Conservation (phyloP, 805 yeast genomes). For the Starmerella lactis-condensi region DNA sequence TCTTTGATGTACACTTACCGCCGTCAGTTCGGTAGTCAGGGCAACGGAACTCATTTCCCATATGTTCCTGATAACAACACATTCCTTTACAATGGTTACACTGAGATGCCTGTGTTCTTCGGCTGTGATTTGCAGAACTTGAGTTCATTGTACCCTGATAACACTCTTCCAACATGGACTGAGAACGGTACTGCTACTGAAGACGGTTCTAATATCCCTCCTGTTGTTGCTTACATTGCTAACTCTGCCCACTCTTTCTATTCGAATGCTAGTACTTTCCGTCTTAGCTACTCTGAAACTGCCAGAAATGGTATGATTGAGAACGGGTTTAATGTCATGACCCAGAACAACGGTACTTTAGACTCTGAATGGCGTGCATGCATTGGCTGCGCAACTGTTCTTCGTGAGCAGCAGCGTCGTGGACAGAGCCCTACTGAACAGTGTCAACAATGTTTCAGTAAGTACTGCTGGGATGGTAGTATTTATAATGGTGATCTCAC, state of each 20-base stretch:
- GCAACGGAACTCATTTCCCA: slow-evolving; percentile 17
- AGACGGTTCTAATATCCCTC: slow-evolving; percentile 29
- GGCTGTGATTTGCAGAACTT: slow-evolving; percentile 52
- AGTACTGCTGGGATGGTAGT: slow-evolving; percentile 64
- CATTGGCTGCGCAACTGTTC: slow-evolving; percentile 68
- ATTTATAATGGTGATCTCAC: not conserved
- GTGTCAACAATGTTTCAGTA: slow-evolving; percentile 52
- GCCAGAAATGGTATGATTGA: slow-evolving; percentile 44
- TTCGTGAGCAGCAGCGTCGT: slow-evolving; percentile 60
- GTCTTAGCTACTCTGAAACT: slow-evolving; percentile 40
- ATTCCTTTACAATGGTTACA: slow-evolving; percentile 32
- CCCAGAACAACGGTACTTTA: slow-evolving; percentile 50
- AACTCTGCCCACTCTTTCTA: slow-evolving; percentile 46
- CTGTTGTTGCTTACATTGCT: slow-evolving; percentile 59
- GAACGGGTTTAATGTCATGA: slow-evolving; percentile 61
- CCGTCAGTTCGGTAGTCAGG: slow-evolving; percentile 18
- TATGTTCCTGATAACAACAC: slow-evolving; percentile 25
- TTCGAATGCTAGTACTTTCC: slow-evolving; percentile 55
- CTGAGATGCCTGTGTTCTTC: slow-evolving; percentile 47
- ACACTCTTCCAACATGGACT: slow-evolving; percentile 4
- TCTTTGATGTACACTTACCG: slow-evolving; percentile 18
- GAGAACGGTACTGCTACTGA: too few species aligned
- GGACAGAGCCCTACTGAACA: slow-evolving; percentile 44
- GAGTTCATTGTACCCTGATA: slow-evolving; percentile 39
- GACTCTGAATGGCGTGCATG: slow-evolving; percentile 59